phyloP scores from a whole-genome alignment of 2,329 filamentous ascomycete genomes.

The Aureobasidium sp. region DNA sequence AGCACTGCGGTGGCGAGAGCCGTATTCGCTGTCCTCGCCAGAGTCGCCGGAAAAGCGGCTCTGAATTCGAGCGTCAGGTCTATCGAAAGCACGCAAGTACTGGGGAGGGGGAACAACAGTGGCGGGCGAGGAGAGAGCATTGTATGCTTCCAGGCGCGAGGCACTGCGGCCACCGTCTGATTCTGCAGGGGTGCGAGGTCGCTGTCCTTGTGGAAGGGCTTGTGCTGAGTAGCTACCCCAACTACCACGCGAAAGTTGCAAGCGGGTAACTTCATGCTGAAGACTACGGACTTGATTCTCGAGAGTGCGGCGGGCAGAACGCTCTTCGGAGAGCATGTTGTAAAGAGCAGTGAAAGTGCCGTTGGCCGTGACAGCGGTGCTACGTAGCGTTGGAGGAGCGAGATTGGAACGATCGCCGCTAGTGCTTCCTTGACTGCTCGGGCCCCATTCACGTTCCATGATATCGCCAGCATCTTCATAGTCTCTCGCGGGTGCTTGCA shows the following conservation, averaged over 20 bases:
- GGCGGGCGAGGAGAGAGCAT: constrained; percentile 11
- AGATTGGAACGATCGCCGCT: neutral
- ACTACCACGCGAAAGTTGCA: constrained; percentile 4
- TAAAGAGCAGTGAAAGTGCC: constrained; percentile 27
- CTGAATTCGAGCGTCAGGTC: constrained; percentile 13
- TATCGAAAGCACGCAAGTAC: constrained; percentile 1
- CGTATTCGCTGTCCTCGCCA: constrained; percentile 12
- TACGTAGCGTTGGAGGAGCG: neutral
- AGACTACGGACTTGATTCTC: constrained; percentile 18
- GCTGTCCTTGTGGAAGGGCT: constrained; percentile 11
- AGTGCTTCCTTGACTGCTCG: neutral
- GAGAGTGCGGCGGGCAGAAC: constrained; percentile 26
- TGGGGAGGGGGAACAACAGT: neutral
- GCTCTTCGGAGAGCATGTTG: constrained; percentile 28
- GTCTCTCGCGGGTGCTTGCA: constrained; percentile 17
- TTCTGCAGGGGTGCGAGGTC: neutral
- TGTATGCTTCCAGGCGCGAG: constrained; percentile 9
- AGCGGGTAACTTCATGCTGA: constrained; percentile 18
- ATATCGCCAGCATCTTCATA: constrained; percentile 11
- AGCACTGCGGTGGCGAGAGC: neutral
- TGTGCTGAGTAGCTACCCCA: constrained; percentile 11
- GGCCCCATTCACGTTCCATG: constrained; percentile 8
- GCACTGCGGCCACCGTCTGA: constrained; percentile 3
- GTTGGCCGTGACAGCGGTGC: constrained; percentile 7
- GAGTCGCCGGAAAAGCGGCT: constrained; percentile 21